These are phyloP conservation scores for Zygosaccharomyces lentus DNA, from an alignment of 805 yeast species.

Conservation along the genomic window DNA sequence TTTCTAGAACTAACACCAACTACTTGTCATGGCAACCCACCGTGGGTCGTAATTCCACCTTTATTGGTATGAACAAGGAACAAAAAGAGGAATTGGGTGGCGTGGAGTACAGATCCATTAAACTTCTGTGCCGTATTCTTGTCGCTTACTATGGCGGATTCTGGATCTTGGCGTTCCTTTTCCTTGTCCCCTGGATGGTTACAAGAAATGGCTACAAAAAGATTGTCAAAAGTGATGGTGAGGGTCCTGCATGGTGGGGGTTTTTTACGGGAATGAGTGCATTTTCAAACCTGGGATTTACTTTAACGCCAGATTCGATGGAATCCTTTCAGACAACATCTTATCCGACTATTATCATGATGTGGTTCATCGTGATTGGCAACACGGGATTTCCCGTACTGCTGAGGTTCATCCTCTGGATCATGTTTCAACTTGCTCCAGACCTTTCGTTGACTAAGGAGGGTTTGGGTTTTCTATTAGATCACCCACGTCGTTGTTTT, in stretches of 20 bases:
- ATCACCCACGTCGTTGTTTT: constrained; percentile 96
- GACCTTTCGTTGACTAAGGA: constrained; percentile 63
- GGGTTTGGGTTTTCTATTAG: constrained; percentile 78
- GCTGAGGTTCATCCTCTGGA: constrained; percentile 79
- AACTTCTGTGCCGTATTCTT: constrained; percentile 64
- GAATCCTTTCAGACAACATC: constrained; percentile 55
- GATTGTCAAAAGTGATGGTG: constrained; percentile 50
- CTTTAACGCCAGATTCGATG: constrained; percentile 82
- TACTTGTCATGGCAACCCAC: constrained; percentile 90
- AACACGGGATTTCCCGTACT: constrained; percentile 92
- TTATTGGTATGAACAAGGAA: constrained; percentile 70
- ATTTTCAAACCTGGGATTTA: constrained; percentile 81
- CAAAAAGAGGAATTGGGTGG: constrained; percentile 97
- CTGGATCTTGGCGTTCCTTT: constrained; percentile 50
- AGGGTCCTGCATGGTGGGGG: constrained; percentile 89
- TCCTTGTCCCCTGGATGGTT: constrained; percentile 61
- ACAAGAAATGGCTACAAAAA: constrained; percentile 40
- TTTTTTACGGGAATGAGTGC: constrained; percentile 75
- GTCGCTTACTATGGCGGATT: constrained; percentile 70
- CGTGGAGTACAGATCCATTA: constrained; percentile 89
- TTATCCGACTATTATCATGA: constrained; percentile 57
- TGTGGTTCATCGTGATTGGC: constrained; percentile 80
- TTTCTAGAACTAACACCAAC: constrained; percentile 44
- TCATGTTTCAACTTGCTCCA: constrained; percentile 60
- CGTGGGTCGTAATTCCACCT: constrained; percentile 88